Evolutionary conservation across 1,284 basidiomycete species (phyloP).

Genomic region (Malassezia globosa): DNA sequence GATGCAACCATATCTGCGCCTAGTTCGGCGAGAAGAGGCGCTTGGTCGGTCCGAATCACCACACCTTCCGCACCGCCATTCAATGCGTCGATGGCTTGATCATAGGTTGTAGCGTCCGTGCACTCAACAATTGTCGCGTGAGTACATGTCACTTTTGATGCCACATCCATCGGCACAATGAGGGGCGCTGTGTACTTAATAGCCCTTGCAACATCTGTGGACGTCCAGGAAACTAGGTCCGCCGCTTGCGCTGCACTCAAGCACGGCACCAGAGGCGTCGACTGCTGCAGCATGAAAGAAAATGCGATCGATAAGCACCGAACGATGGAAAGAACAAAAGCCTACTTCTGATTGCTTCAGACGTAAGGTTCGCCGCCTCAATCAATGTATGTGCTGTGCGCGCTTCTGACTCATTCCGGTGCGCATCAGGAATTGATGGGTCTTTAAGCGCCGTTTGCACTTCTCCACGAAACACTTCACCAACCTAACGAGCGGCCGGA

Average conservation of each 20-base stretch:
- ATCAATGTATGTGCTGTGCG: too few species aligned
- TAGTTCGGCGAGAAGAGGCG: conserved; percentile 21
- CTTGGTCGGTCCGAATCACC: conserved; percentile 21
- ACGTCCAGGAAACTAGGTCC: conserved; percentile 5
- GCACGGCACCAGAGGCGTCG: conserved; percentile 27
- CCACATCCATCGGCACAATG: conserved; percentile 21
- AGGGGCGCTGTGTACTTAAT: conserved; percentile 24
- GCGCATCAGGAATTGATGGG: too few species aligned
- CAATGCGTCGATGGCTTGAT: conserved; percentile 28
- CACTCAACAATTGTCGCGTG: conserved; percentile 23
- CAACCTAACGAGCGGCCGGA: too few species aligned
- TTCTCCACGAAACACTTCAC: too few species aligned
- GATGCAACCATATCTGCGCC: conserved; percentile 21
- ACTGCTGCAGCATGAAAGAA: conserved; percentile 30
- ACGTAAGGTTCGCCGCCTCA: too few species aligned
- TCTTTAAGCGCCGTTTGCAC: too few species aligned
- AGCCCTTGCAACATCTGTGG: conserved; percentile 14
- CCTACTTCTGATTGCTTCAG: too few species aligned
- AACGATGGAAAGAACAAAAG: too few species aligned
- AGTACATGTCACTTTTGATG: conserved; percentile 1
- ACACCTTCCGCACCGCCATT: conserved; percentile 35
- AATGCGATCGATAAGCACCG: background rate
- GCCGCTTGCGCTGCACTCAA: conserved; percentile 20
- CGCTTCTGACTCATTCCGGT: too few species aligned
- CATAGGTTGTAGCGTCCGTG: conserved; percentile 15